phyloP scores from a whole-genome alignment of 2,329 filamentous ascomycete genomes.

The Ascochyta clinopodiicola region DNA sequence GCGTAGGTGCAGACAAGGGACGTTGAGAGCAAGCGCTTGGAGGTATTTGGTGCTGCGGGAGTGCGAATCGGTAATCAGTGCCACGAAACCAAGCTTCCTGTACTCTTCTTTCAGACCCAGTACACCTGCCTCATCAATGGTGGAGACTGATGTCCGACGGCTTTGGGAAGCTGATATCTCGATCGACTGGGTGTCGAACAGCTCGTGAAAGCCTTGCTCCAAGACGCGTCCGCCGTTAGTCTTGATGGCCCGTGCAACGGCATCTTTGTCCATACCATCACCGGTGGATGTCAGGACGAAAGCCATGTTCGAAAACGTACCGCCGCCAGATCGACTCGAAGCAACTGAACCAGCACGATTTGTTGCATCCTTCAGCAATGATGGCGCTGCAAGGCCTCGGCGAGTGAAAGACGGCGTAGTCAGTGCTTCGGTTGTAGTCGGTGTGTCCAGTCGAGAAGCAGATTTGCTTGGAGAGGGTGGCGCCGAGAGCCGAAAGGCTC shows the following conservation, averaged over 20 bases:
- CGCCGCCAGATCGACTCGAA: constrained; percentile 36
- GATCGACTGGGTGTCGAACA: constrained; percentile 66
- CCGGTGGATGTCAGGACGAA: constrained; percentile 80
- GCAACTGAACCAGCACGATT: constrained; percentile 39
- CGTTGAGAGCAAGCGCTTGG: constrained; percentile 86
- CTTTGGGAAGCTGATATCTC: constrained; percentile 26
- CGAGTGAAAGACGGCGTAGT: constrained; percentile 59
- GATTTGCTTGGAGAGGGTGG: constrained; percentile 24
- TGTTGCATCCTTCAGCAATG: constrained; percentile 35
- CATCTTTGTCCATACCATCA: constrained; percentile 61
- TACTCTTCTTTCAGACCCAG: constrained; percentile 63
- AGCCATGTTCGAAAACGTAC: constrained; percentile 79
- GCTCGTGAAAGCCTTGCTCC: constrained; percentile 76
- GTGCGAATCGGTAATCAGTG: constrained; percentile 83
- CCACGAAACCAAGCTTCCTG: constrained; percentile 75
- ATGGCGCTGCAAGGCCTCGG: constrained; percentile 41
- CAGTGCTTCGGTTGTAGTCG: constrained; percentile 42
- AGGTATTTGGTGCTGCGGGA: constrained; percentile 91
- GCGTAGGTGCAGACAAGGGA: constrained; percentile 82
- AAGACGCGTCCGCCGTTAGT: constrained; percentile 76
- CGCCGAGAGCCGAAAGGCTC: constrained; percentile 42
- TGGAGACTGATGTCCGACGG: constrained; percentile 20
- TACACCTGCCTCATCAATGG: constrained; percentile 19
- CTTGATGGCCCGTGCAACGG: constrained; percentile 68
- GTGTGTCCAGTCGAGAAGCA: constrained; percentile 33